These are phyloP conservation scores for Ogataea trehaloabstinens DNA, from an alignment of 805 yeast species.

Conservation along the genomic window DNA sequence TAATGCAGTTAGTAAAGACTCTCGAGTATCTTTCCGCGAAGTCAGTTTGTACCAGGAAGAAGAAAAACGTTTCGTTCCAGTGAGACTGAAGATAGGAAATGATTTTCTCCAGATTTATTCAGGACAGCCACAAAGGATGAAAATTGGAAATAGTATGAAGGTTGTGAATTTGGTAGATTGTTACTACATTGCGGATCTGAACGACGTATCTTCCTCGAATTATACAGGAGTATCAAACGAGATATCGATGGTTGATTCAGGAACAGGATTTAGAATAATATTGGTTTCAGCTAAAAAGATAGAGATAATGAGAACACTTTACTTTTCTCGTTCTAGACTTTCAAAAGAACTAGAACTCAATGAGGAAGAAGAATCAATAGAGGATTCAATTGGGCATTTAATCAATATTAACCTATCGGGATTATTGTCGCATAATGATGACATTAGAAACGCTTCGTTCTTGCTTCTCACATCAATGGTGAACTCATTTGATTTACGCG, in stretches of 20 bases:
- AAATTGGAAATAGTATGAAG: conserved; percentile 34
- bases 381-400: conserved; percentile 49
- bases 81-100: conserved; percentile 66
- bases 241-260: conserved; percentile 41
- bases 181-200: conserved; percentile 39
- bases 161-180: conserved; percentile 42
- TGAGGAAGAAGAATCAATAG: conserved; percentile 37
- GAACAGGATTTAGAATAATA: conserved; percentile 36
- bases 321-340: conserved; percentile 59
- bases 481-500: conserved; percentile 55
- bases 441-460: conserved; percentile 63
- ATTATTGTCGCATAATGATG: conserved; percentile 55
- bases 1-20: conserved; percentile 43
- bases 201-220: conserved; percentile 39
- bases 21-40: conserved; percentile 51
- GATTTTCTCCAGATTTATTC: conserved; percentile 58
- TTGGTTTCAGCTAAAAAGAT: conserved; percentile 48
- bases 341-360: conserved; percentile 20
- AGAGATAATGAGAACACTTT: conserved; percentile 69
- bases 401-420: conserved; percentile 68
- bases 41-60: conserved; percentile 49
- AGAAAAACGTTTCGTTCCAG: conserved; percentile 53
- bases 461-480: conserved; percentile 60
- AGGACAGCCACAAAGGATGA: conserved; percentile 41
- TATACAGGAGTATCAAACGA: conserved; percentile 49